Conservation (phyloP, 2,329 filamentous ascomycete species). For the Stenocarpella maydis region DNA sequence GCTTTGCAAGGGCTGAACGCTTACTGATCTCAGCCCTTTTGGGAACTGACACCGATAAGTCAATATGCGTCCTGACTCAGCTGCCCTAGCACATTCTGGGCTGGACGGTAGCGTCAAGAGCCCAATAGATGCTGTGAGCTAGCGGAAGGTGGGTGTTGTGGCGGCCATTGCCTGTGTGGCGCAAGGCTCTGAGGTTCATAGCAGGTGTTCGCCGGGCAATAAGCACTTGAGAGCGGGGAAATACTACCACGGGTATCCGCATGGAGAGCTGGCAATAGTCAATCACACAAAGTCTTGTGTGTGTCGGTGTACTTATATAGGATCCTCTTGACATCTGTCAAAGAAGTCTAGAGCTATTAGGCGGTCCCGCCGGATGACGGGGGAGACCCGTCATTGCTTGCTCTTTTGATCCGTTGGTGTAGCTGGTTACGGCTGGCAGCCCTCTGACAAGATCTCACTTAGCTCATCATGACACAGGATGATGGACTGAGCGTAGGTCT, state of each 20-base stretch:
- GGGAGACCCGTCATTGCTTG: too few species aligned
- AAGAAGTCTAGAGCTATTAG: too few species aligned
- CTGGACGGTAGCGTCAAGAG: neutral
- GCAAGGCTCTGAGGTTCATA: neutral
- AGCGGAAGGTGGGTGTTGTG: neutral
- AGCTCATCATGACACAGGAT: neutral
- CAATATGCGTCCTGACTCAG: neutral
- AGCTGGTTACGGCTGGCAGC: too few species aligned
- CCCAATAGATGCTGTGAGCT: neutral
- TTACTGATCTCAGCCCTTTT: neutral
- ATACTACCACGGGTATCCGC: neutral
- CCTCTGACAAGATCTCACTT: too few species aligned
- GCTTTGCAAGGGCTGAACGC: neutral
- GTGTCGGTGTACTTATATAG: neutral
- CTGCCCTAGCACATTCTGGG: neutral
- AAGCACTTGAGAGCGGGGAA: neutral
- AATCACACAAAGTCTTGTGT: neutral
- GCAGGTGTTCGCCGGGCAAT: neutral
- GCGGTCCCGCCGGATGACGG: too few species aligned
- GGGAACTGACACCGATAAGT: neutral
- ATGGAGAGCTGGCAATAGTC: neutral
- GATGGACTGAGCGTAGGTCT: too few species aligned
- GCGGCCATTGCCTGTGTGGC: neutral
- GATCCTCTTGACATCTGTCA: neutral
- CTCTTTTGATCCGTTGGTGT: too few species aligned